A percentile compares a stretch with the other conserved stretches of the same genome.
Evolutionary conservation across 2,329 filamentous ascomycete species (phyloP).

Genomic region (Alternaria ethzedia): DNA sequence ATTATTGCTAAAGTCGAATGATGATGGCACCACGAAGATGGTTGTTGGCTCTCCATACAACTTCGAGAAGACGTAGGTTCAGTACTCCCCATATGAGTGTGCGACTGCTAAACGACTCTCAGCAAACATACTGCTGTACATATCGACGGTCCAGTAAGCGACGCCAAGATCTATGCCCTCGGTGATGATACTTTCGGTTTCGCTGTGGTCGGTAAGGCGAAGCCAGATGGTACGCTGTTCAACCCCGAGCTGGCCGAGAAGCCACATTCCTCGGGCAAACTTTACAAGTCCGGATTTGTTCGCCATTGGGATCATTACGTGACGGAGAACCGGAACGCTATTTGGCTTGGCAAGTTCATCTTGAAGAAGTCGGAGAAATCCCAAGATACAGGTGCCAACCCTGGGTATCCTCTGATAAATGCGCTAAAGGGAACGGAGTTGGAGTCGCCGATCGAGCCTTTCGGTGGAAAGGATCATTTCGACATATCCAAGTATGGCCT

Average conservation of each 20-base stretch:
- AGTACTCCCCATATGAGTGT: not conserved
- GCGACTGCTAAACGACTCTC: slow-evolving; percentile 1
- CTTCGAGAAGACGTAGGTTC: slow-evolving; percentile 41
- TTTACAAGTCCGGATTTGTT: slow-evolving; percentile 78
- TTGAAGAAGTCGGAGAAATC: slow-evolving; percentile 21
- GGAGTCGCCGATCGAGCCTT: slow-evolving; percentile 75
- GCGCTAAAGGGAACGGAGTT: slow-evolving; percentile 65
- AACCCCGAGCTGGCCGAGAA: slow-evolving; percentile 68
- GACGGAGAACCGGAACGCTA: slow-evolving; percentile 69
- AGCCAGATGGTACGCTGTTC: slow-evolving; percentile 71
- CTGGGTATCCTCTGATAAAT: slow-evolving; percentile 61
- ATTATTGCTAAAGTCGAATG: slow-evolving; percentile 58
- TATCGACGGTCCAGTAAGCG: slow-evolving; percentile 55
- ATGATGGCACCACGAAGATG: slow-evolving; percentile 50
- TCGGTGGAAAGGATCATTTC: slow-evolving; percentile 81
- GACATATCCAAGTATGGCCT: slow-evolving; percentile 72
- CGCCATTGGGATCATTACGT: slow-evolving; percentile 85
- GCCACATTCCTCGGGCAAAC: slow-evolving; percentile 67
- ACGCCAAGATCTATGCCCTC: slow-evolving; percentile 55
- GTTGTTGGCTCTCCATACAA: slow-evolving; percentile 41
- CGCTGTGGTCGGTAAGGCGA: slow-evolving; percentile 66
- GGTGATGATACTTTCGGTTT: slow-evolving; percentile 50
- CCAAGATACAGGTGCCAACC: not conserved
- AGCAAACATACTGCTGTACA: slow-evolving; percentile 50
- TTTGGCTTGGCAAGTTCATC: slow-evolving; percentile 72